Conservation (phyloP, 2,329 filamentous ascomycete species). For the Cladobotryum mycophilum region DNA sequence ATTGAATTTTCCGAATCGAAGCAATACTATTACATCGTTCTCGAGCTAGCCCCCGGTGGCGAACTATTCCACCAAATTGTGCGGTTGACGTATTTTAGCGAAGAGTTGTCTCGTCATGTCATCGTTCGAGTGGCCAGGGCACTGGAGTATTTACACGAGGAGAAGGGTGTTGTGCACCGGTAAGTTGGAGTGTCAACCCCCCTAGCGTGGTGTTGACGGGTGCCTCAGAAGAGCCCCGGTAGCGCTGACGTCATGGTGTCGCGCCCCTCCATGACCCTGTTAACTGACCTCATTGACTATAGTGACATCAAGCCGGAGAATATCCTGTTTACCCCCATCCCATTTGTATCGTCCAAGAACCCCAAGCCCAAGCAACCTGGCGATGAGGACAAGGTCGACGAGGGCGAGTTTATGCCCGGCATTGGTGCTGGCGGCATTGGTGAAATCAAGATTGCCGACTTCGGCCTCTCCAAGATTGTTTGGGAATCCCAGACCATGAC, state of each 20-base stretch:
- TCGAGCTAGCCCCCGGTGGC: conserved; percentile 90
- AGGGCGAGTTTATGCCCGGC: conserved; percentile 84
- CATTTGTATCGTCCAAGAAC: conserved; percentile 70
- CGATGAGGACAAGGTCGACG: conserved; percentile 95
- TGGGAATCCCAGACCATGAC: conserved; percentile 99
- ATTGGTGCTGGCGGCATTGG: conserved; percentile 86
- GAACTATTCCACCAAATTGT: conserved; percentile 99
- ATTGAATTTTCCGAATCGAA: conserved; percentile 89
- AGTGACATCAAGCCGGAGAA: conserved; percentile 99
- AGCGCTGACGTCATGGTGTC: conserved; percentile 20
- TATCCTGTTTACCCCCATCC: conserved; percentile 82
- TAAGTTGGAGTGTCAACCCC: conserved; percentile 40
- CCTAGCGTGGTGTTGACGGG: conserved; percentile 7
- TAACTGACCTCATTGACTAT: conserved; percentile 13
- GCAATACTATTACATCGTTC: conserved; percentile 96
- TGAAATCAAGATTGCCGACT: conserved; percentile 94
- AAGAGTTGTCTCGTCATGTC: conserved; percentile 88
- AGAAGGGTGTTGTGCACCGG: conserved; percentile 94
- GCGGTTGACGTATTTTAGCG: conserved; percentile 95
- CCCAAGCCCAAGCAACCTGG: conserved; percentile 78
- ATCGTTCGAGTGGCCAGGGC: conserved; percentile 94
- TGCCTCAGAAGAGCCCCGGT: neutral
- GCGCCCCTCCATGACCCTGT: conserved; percentile 13
- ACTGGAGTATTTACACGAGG: conserved; percentile 88
- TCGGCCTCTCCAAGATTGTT: conserved; percentile 93